These are phyloP conservation scores for Extremus antarcticus DNA, from an alignment of 495 filamentous ascomycete genomes.

Conservation along the genomic window DNA sequence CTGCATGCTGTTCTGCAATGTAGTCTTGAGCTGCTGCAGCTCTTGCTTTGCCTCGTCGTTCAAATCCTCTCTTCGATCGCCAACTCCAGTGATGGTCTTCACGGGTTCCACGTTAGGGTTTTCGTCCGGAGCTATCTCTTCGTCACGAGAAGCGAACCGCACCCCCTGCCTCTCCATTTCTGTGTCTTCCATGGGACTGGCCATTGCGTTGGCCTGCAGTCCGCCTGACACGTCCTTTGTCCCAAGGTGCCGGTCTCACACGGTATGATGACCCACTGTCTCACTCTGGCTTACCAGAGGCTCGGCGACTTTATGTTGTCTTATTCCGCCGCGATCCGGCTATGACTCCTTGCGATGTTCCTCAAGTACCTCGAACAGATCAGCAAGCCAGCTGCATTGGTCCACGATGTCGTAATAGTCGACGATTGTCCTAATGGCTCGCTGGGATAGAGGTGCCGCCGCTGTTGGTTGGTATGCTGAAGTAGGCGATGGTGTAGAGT, in stretches of 20 bases:
- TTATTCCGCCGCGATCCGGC: neutral
- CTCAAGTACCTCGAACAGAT: neutral
- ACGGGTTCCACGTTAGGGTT: slow-evolving; percentile 24
- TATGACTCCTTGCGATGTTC: neutral
- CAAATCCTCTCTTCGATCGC: slow-evolving; percentile 25
- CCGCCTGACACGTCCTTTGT: neutral
- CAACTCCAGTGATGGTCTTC: slow-evolving; percentile 24
- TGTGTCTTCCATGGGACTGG: slow-evolving; percentile 4
- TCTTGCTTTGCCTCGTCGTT: slow-evolving; percentile 49
- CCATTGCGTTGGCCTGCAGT: neutral
- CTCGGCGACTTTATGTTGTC: neutral
- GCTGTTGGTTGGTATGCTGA: neutral
- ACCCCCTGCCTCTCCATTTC: slow-evolving; percentile 36
- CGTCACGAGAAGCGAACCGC: slow-evolving; percentile 67
- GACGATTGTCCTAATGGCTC: neutral
- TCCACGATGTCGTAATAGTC: neutral
- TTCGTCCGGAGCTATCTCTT: slow-evolving; percentile 59
- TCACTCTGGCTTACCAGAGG: neutral
- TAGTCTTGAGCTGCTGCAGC: slow-evolving; percentile 59
- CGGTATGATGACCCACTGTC: neutral
- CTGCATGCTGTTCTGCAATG: slow-evolving; percentile 64
- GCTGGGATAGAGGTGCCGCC: neutral
- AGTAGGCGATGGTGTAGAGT: neutral
- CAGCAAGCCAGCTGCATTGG: neutral
- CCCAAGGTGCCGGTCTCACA: neutral